Base-by-base conservation (phyloP, 2,329 filamentous ascomycete species). In the Ceratocystis colombiana region DNA sequence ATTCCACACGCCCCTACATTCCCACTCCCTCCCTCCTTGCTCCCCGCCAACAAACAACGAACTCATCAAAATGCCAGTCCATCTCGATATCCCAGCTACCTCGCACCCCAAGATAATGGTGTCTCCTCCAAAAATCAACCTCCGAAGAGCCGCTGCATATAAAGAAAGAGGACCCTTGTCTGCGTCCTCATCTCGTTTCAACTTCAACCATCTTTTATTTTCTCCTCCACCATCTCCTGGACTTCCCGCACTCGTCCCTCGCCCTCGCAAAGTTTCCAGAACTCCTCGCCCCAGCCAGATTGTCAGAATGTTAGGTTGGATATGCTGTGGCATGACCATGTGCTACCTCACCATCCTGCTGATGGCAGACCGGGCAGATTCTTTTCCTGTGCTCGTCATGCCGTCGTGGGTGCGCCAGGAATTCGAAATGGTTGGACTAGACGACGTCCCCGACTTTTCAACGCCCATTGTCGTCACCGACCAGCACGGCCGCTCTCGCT, bases 381-480 rank as follows among this genome's bases (percentile, higher is more conserved):
- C 69, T 20, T 70, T 75, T 3, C 71, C 71, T 15, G 71, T 71
- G n/a, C 59, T 68, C 7, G 65, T 61, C 41, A 64, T 66, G 50
- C 67, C 67, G 5, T 57, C 67, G 17, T 68, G 67, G 67, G 61
- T 66, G 17, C 75, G 74, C 20, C 77, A 81, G 61, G 77, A 83
- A 62, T 87, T 84, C 73, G 86, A 89, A 71, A 85, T 89, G 79
- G 81, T 88, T 6, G 83, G 80, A 46, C 84, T 84, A 68, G 81
- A 85, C 68, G 78, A 78, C 53, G 74, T 90, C n/a, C 88, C 89
- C 0, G 80, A 87, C 33, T 85, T 88, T 69, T 86, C 89, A 0
- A 88, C 87, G 0, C 88, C 89, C 0, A 80, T 94, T 22, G 80
- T 89, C 5, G 79, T 92, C 59, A 83, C 80, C 15, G 88, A 91